Evolutionary conservation across 805 yeast genomes (phyloP).

Genomic region (Kodamaea kaohsiungensis): DNA sequence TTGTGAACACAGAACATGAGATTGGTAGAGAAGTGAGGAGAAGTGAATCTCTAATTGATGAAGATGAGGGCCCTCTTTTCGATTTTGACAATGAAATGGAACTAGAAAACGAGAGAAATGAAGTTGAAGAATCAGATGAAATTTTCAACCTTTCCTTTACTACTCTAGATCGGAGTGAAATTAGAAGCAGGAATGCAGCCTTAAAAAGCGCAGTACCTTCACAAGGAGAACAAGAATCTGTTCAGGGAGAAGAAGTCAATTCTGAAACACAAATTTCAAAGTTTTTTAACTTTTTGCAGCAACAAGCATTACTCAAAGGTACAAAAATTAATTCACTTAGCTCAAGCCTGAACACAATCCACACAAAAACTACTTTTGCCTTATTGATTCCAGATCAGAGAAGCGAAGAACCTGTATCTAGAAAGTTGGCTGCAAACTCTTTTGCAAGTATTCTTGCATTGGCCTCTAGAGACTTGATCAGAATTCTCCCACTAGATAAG

Average conservation of each 20-base stretch:
- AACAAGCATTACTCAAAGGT: not conserved
- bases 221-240: not conserved
- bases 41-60: not conserved
- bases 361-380: conserved; percentile 11
- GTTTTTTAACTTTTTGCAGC: conserved; percentile 4
- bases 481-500: not conserved
- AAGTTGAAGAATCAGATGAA: conserved; percentile 9
- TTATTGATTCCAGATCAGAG: conserved; percentile 18
- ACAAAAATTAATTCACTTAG: not conserved
- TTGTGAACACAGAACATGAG: conserved; percentile 6
- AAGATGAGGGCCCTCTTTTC: not conserved
- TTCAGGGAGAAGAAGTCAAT: not conserved
- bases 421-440: conserved; percentile 30
- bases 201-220: not conserved
- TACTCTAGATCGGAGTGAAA: conserved; percentile 17
- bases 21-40: conserved; percentile 4
- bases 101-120: not conserved
- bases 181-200: not conserved
- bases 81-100: not conserved
- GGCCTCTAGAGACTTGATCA: conserved; percentile 20
- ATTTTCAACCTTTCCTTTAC: conserved; percentile 25
- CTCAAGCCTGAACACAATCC: not conserved
- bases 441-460: conserved; percentile 28
- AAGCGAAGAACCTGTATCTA: conserved; percentile 15
- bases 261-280: not conserved